Evolutionary conservation across 2,329 filamentous ascomycete species (phyloP).

Genomic region (Botrytis tulipae): DNA sequence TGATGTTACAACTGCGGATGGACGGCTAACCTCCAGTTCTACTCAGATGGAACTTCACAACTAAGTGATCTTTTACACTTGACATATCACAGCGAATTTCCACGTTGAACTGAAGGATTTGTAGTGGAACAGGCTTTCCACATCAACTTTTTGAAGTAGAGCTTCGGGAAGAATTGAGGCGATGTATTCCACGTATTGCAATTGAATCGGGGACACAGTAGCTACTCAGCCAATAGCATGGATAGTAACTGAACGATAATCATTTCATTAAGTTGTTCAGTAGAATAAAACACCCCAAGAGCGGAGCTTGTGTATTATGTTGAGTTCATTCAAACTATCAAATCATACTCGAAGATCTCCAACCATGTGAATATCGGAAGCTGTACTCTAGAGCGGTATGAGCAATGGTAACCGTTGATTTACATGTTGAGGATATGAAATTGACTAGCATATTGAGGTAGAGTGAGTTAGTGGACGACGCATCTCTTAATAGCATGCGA

Average conservation of each 20-base stretch:
- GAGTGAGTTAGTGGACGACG: no score
- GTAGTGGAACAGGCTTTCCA: not conserved
- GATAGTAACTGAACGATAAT: not conserved
- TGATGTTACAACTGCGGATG: not conserved
- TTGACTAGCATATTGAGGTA: not conserved
- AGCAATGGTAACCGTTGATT: not conserved
- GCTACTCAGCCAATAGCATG: not conserved
- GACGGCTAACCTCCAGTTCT: not conserved
- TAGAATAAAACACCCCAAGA: not conserved
- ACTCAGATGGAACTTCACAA: not conserved
- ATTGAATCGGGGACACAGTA: not conserved
- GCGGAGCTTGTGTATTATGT: not conserved
- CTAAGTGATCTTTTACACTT: not conserved
- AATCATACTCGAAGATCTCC: not conserved
- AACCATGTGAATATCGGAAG: not conserved
- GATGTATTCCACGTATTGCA: not conserved
- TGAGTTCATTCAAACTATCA: not conserved
- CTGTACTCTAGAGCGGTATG: not conserved
- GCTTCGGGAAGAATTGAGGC: not conserved
- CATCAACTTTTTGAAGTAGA: not conserved
- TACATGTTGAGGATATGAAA: not conserved
- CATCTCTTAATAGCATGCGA: not conserved
- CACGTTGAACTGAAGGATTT: not conserved
- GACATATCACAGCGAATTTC: not conserved
- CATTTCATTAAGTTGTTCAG: not conserved